Conservation (phyloP, 306 rosid genomes). For the Senna siamea region DNA sequence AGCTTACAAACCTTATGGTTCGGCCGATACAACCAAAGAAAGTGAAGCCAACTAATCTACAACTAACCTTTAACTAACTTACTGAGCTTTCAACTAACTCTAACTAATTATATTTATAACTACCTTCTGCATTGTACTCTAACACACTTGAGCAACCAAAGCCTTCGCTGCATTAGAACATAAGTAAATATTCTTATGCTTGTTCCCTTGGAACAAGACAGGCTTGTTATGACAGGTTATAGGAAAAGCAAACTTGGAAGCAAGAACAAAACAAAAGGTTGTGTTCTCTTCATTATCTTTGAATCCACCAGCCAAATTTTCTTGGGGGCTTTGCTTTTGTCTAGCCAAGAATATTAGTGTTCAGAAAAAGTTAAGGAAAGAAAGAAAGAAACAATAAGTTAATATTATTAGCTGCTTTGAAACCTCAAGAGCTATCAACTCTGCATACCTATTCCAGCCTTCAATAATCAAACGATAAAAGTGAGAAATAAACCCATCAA, state of each 20-base stretch:
- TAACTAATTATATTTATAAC: too few species aligned
- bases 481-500: slow-evolving; percentile 41
- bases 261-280: neutral
- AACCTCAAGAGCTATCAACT: slow-evolving; percentile 93
- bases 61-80: too few species aligned
- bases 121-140: too few species aligned
- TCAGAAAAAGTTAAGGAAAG: slow-evolving; percentile 20
- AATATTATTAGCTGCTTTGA: slow-evolving; percentile 78
- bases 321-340: slow-evolving; percentile 82
- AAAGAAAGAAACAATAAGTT: slow-evolving; percentile 25
- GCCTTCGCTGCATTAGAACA: slow-evolving; percentile 77
- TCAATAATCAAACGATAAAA: slow-evolving; percentile 47
- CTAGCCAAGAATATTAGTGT: slow-evolving; percentile 48
- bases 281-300: slow-evolving; percentile 66
- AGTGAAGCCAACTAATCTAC: too few species aligned
- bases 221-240: slow-evolving; percentile 28
- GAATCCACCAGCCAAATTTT: slow-evolving; percentile 98
- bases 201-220: slow-evolving; percentile 7
- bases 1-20: too few species aligned
- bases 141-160: slow-evolving; percentile 83
- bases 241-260: neutral
- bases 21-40: too few species aligned
- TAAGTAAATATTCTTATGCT: too few species aligned
- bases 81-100: too few species aligned
- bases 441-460: slow-evolving; percentile 99